Base-by-base conservation (phyloP, 2,329 filamentous ascomycete species). In the Sporothrix mexicana region DNA sequence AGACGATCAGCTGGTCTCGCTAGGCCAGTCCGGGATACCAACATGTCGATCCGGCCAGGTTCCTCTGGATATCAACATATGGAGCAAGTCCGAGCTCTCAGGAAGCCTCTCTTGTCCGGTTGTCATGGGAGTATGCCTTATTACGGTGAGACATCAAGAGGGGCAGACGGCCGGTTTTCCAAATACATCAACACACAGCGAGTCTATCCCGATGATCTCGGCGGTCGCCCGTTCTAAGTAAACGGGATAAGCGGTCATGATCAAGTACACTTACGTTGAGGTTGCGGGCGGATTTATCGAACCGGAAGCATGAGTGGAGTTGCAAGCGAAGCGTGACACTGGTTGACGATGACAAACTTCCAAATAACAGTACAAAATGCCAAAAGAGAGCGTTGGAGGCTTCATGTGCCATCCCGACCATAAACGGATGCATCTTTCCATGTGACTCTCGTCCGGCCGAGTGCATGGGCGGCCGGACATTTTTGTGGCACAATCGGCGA, bases 381-480 rank as follows among this genome's bases (percentile, higher is more conserved):
- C 0, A 12, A 66, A 43, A 47, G 13, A 17, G 25, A 8, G 13
- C 17, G 3, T 47, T 2, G 13, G 45, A 47, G 30, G 30, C 3
- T 36, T 5, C 30, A 5, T 36, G 30, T 36, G 3, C 30, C 3
- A 2, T 36, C 30, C 3, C 30, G 3, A 36, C 1, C 3, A 36
- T 36, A 2, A 36, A 36, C 30, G 3, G 30, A 30, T 30, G 30
- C 20, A 13, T 55, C 10, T 36, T 13, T 15, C 41, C 43, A 6
- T 47, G 5, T 49, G 36, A 3, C n/a, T n/a, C n/a, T 51, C 45
- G 23, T 20, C 45, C 64, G 64, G 64, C 64, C 64, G 64, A 67
- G 64, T 51, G 3, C 10, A 6, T 51, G 13, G 6, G 8, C 43
- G 43, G 43, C 62, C 2, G 4, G 45, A 15, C 30, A 36, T 7